Evolutionary conservation across 768 basidiomycete species (phyloP), one percentile per base, ranked within the genome.

Genomic region (Lepiota venenata): DNA sequence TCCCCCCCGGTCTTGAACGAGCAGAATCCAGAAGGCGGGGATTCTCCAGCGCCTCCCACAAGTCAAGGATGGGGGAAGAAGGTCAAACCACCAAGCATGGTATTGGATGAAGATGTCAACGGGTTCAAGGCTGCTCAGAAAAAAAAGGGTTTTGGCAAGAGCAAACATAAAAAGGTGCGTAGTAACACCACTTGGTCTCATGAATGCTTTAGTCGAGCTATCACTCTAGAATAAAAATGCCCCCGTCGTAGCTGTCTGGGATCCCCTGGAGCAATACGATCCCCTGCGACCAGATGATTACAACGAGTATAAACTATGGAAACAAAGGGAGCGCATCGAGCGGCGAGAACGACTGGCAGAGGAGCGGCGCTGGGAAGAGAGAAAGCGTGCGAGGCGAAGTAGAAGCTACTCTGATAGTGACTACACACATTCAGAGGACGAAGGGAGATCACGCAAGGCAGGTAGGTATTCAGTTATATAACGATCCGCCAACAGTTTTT

Each of bases 21-120:
- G 37, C 60, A 66, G 6, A 57, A 69, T 3, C 58, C 68, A 14
- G 54, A 68, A 18, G 56, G 63, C 37, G 63, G 66, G 4, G 16
- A 38, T 43, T 43, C 48, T 20, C 58, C 50, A 22, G 37, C 32
- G 14, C 21, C 70, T 2, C 47, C 71, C n/a, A 70, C 75, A 60
- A 70, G 76, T 15, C 81, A 84, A 58, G 84, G 85, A 60, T 92
- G 91, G 91, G 88, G 88, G 40, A 89, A 87, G 71, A 92, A 92
- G 66, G 85, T 93, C 64, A 92, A 92, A 62, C 91, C 92, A 14
- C 92, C 92, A 2, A 88, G 88, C 0, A 93, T 94, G 90, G 76
- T 93, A 18, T 79, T 94, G 9, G 91, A 93, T 56, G 92, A 93
- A 56, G 90, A 93, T 57, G 75, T 93, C 58, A 93, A 93, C 54